These are phyloP conservation scores for Wolfiporia cocos DNA, from an alignment of 1,284 basidiomycete species.

Conservation along the genomic window DNA sequence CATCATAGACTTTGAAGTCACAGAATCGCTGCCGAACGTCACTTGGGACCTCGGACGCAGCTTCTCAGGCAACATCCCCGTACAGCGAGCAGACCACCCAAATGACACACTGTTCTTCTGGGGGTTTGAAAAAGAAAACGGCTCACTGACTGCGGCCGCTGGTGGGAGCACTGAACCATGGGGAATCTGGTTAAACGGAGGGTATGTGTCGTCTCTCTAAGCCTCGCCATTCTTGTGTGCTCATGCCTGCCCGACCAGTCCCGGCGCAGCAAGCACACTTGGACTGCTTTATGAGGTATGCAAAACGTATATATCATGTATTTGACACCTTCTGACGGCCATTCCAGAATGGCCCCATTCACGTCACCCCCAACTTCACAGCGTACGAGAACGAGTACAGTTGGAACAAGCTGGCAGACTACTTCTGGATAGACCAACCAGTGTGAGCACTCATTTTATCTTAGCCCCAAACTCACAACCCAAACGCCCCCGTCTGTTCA, in stretches of 20 bases:
- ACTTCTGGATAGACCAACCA: constrained; percentile 70
- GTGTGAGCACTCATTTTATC: constrained; percentile 29
- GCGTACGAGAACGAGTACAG: constrained; percentile 45
- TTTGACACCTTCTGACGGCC: not conserved
- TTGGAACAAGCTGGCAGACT: constrained; percentile 59
- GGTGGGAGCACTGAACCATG: constrained; percentile 37
- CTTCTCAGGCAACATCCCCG: constrained; percentile 65
- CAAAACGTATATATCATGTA: not conserved
- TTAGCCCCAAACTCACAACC: not conserved
- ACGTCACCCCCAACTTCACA: constrained; percentile 43
- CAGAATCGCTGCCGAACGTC: constrained; percentile 50
- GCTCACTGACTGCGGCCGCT: constrained; percentile 12
- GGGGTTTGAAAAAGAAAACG: constrained; percentile 52
- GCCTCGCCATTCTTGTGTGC: no score
- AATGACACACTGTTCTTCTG: constrained; percentile 73
- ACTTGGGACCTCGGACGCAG: constrained; percentile 49
- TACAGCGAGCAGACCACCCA: constrained; percentile 44
- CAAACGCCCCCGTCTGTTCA: constrained; percentile 4
- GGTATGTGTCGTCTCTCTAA: constrained; percentile 20
- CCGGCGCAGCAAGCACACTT: constrained; percentile 62
- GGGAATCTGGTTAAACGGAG: constrained; percentile 75
- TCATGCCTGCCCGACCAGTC: constrained; percentile 17
- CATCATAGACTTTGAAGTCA: constrained; percentile 22
- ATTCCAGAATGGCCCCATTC: constrained; percentile 60
- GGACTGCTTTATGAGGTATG: constrained; percentile 33